Conservation (phyloP, 2,329 filamentous ascomycete genomes). For the Beauveria caledonica region DNA sequence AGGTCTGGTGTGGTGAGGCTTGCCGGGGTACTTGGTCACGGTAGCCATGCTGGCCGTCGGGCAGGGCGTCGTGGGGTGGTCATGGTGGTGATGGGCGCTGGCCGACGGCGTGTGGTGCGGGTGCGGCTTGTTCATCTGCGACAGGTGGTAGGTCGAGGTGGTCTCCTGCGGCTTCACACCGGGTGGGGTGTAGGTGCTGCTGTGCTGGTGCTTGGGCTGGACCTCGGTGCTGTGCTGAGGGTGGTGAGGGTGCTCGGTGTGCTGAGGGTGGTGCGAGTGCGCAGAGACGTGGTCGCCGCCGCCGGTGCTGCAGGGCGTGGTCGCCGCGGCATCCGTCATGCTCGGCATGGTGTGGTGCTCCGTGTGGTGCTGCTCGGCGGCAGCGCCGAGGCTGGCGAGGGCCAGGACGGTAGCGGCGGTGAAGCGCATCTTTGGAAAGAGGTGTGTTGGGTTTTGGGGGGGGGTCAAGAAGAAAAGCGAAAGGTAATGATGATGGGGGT, state of each 20-base stretch:
- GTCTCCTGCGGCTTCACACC: too few relatives aligned
- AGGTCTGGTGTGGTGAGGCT: neutral
- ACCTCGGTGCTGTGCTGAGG: neutral
- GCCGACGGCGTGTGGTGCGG: neutral
- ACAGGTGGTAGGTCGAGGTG: too few relatives aligned
- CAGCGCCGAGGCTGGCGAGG: conserved; percentile 24
- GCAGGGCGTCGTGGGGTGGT: neutral
- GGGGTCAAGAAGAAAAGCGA: neutral
- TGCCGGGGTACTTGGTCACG: neutral
- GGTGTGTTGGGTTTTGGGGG: neutral
- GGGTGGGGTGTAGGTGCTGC: neutral
- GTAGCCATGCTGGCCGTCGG: neutral
- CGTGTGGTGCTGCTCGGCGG: neutral
- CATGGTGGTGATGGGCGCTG: neutral
- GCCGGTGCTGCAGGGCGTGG: neutral
- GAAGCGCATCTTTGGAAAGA: conserved; percentile 7
- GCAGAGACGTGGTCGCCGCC: neutral
- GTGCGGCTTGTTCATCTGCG: neutral
- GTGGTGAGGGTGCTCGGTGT: neutral
- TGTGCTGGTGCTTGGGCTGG: too few relatives aligned
- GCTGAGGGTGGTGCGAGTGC: neutral
- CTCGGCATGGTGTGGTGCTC: neutral
- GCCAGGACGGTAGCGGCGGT: conserved; percentile 2
- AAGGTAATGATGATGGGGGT: neutral
- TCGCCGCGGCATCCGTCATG: neutral